Evolutionary conservation across 2,329 filamentous ascomycete genomes (phyloP).

Genomic region (Talaromyces pinophilus): DNA sequence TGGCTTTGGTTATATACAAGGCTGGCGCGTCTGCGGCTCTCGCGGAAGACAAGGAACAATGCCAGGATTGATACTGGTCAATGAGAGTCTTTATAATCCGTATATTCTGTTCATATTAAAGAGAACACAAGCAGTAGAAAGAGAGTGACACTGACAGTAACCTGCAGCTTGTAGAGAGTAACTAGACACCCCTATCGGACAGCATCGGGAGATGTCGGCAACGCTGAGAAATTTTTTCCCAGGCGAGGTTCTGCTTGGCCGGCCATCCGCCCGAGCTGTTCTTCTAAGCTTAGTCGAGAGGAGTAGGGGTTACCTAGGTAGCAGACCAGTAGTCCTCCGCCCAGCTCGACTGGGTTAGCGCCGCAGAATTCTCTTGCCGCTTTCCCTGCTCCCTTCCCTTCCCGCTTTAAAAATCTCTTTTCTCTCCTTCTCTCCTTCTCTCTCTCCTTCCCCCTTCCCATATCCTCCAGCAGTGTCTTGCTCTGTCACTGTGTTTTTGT

Average conservation of each 20-base stretch:
- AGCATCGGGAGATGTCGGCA: conserved; percentile 45
- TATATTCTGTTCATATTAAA: neutral
- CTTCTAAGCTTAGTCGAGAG: conserved; percentile 10
- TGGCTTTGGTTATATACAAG: neutral
- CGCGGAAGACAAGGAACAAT: neutral
- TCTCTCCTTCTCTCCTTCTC: conserved; percentile 41
- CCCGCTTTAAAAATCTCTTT: conserved; percentile 40
- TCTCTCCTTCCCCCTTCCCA: conserved; percentile 42
- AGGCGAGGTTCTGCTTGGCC: conserved; percentile 1
- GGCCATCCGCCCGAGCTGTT: conserved; percentile 14
- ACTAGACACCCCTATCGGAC: conserved; percentile 13
- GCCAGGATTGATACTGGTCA: neutral
- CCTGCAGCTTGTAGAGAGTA: neutral
- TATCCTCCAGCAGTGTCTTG: conserved; percentile 29
- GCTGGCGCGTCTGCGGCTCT: conserved; percentile 11
- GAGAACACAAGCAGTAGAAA: neutral
- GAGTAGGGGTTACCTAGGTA: conserved; percentile 9
- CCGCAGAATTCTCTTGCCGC: conserved; percentile 17
- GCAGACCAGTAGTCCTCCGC: neutral
- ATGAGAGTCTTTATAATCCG: neutral
- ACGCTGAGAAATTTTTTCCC: conserved; percentile 19
- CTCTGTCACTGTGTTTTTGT: conserved; percentile 21
- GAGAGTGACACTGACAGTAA: neutral
- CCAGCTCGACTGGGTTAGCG: conserved; percentile 14
- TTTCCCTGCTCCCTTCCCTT: conserved; percentile 34